These are phyloP conservation scores for Cladosporium sp. DNA, from an alignment of 2,329 filamentous ascomycete genomes.

Conservation along the genomic window DNA sequence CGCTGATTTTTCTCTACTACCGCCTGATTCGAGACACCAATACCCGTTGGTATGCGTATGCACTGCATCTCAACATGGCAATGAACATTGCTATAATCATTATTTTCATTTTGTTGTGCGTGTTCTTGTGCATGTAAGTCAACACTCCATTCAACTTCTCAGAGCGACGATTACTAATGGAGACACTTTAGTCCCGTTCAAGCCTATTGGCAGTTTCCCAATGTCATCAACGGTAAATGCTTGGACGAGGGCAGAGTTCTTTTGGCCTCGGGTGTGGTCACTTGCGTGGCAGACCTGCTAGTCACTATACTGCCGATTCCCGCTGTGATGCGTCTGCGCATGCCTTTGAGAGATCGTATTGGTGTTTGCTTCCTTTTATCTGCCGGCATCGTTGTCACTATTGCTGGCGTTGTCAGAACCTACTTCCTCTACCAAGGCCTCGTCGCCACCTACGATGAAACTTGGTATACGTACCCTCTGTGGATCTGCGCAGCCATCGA, in stretches of 20 bases:
- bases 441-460: conserved; percentile 39
- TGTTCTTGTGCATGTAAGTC: conserved; percentile 38
- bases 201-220: conserved; percentile 39
- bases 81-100: conserved; percentile 36
- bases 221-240: conserved; percentile 31
- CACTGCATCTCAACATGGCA: conserved; percentile 35
- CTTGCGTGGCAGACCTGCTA: conserved; percentile 39
- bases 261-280: conserved; percentile 38
- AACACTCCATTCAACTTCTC: not conserved
- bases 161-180: not conserved
- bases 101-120: conserved; percentile 32
- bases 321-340: conserved; percentile 37
- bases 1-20: conserved; percentile 44
- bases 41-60: conserved; percentile 34
- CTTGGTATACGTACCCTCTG: conserved; percentile 42
- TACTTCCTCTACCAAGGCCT: conserved; percentile 42
- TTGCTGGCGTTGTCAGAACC: conserved; percentile 39
- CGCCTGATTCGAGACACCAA: conserved; percentile 39
- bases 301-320: conserved; percentile 42
- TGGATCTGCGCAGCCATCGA: conserved; percentile 45
- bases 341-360: conserved; percentile 38
- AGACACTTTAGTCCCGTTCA: conserved; percentile 30
- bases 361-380: conserved; percentile 37
- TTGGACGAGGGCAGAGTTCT: conserved; percentile 38
- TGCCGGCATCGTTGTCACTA: conserved; percentile 39